Evolutionary conservation across 106 monocot genomes (phyloP), one percentile per base, ranked within the genome.

Genomic region (Acorus gramineus): DNA sequence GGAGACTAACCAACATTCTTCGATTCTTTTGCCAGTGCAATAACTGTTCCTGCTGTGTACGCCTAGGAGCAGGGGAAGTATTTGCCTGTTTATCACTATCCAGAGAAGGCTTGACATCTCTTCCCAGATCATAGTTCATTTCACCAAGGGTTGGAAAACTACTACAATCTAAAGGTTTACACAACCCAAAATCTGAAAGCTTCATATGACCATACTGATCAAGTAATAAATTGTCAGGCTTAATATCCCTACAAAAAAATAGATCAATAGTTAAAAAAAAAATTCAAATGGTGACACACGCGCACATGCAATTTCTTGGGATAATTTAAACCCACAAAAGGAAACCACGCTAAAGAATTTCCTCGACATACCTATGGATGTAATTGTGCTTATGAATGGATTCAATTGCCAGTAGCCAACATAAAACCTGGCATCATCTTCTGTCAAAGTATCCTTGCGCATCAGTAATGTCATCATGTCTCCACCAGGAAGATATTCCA

Each of bases 401-500:
- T 57, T 83, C 82, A 44, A 83, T 83, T 46, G 82, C 76, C 50
- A 83, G 62, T 58, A 83, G 10, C 73, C 83, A 68, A 83, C 74
- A 73, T 83, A 83, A 79, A 83, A 83, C 64, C 55, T 78, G 49
- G 83, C 83, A 44, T 74, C 75, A 51, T 69, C 65, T 75, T 83
- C 83, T 52, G 83, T 76, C 49, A 83, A 66, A 10, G 70, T 83
- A 69, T 83, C 79, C 46, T 83, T 69, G 52, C 76, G 59, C 52
- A 76, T 76, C 4, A 76, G 69, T 14, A 76, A 63, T 8, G 69
- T 76, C 76, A 76, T 83, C 82, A 83, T 78, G 66, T 83, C 78
- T 13, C 82, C 82, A 55, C 82, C 82, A 72, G 82, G 82, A 71
- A 83, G 78, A 76, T 78, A 83, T 71, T 83, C 82, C 82, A 83